Base-by-base conservation (phyloP, 345 rosid genomes). In the Rhodamnia argentea region DNA sequence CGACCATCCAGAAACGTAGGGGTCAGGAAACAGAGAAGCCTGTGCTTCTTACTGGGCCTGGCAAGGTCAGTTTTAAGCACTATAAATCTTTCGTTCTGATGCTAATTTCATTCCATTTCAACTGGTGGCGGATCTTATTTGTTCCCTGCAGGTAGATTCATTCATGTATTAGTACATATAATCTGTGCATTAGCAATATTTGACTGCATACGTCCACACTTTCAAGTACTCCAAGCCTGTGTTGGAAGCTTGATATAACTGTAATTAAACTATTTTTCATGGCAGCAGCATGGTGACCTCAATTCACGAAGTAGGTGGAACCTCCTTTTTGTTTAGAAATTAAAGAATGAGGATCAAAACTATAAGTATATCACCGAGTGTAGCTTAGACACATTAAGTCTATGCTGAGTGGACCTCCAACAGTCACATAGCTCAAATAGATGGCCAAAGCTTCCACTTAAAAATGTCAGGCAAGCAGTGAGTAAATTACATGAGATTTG, bases 1-100 rank as follows among this genome's bases (percentile, higher is more conserved):
- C 92, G 89, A 96, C 98, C 58, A 96, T 97, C 89, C 96, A 95
- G 91, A 92, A 90, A 86, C 98, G 99, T 2, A 94, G 99, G 13
- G 94, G 95, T 91, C 93, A 90, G 91, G 89, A 88, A 88, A 97
- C 96, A 2, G 93, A 94, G 82, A 96, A 96, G 82, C 99, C 98
- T 37, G 55, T 90, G 88, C 98, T 96, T 86, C 94, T 97, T 52
- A 89, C 93, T 82, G 99, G 99, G 29, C 99, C 99, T 83, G 99
- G 99, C 55, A 97, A 97, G 96, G 99, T 96, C 83, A 83, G 92
- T 86, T 24, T 82, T 0, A 55, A 32, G 52, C 47, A 37, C 18
- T 32, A 70, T 10, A 23, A 32, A 10, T 78, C 84, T 82, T 57
- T 56, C 83, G 52, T 57, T 85, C 29, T 22, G 37, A 50, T 81